These are phyloP conservation scores for Dictyostelium discoideum DNA, from an alignment of 78 protist genomes.

Conservation along the genomic window DNA sequence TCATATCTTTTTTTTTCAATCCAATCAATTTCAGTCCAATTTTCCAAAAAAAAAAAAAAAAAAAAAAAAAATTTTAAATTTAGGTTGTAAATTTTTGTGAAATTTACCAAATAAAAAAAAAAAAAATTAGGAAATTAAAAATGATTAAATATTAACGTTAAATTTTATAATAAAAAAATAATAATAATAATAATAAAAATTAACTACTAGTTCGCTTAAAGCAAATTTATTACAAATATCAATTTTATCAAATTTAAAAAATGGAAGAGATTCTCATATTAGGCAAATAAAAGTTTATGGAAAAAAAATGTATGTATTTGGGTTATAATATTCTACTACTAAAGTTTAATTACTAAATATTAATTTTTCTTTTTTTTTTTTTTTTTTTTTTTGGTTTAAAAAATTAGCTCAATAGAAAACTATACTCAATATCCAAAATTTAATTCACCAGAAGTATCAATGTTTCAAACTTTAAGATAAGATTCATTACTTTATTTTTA, in stretches of 20 bases:
- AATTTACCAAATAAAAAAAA: neutral
- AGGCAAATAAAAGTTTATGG: constrained; percentile 80
- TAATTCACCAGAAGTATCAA: constrained; percentile 2
- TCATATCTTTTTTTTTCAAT: too few relatives aligned
- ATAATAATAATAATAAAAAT: too few relatives aligned
- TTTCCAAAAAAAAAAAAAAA: too few relatives aligned
- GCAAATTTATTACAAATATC: constrained; percentile 71
- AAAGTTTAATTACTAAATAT: too few relatives aligned
- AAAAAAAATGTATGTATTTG: constrained; percentile 48
- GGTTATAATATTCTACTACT: too few relatives aligned
- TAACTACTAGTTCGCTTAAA: neutral
- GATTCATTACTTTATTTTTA: neutral
- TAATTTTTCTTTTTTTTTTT: too few relatives aligned
- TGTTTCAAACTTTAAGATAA: constrained; percentile 41
- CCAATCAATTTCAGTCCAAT: too few relatives aligned
- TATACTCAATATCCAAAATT: constrained; percentile 25
- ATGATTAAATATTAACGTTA: neutral
- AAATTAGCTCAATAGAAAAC: constrained; percentile 17
- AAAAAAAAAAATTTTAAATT: too few relatives aligned
- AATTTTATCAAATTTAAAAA: constrained; percentile 60
- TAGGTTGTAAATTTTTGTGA: neutral
- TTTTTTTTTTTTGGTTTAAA: too few relatives aligned
- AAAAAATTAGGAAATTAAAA: neutral
- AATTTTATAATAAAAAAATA: too few relatives aligned
- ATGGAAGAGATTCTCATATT: constrained; percentile 83